phyloP scores from a whole-genome alignment of 257 asterid genomes.

The Salvia rosmarinus region DNA sequence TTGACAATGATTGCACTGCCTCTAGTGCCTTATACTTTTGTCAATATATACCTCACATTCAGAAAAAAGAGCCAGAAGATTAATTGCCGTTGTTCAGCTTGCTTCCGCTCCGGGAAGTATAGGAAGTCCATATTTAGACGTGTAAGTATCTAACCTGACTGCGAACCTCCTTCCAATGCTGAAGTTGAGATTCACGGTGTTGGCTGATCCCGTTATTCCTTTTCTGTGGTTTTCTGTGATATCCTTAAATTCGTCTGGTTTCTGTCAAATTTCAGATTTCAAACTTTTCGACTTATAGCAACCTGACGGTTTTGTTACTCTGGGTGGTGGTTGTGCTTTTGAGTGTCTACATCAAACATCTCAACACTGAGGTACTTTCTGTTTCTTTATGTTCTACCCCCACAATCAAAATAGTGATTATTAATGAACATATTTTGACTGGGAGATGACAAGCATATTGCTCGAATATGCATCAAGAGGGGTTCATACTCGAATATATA shows the following conservation, averaged over 20 bases:
- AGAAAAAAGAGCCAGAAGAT: constrained; percentile 60
- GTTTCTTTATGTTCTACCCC: constrained; percentile 18
- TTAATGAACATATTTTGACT: constrained; percentile 11
- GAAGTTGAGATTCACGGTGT: constrained; percentile 14
- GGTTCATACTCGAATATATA: too few relatives aligned
- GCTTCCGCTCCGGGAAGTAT: constrained; percentile 92
- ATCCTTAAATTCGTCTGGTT: constrained; percentile 20
- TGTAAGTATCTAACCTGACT: constrained; percentile 50
- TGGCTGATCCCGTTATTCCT: not conserved
- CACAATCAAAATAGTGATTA: constrained; percentile 15
- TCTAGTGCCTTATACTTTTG: constrained; percentile 87
- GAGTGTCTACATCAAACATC: constrained; percentile 73
- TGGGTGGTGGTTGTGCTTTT: constrained; percentile 81
- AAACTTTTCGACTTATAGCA: constrained; percentile 90
- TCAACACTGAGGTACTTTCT: constrained; percentile 80
- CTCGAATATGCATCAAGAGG: constrained; percentile 18
- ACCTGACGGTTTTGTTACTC: constrained; percentile 84
- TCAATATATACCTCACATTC: constrained; percentile 67
- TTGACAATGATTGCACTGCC: constrained; percentile 93
- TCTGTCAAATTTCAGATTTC: constrained; percentile 69
- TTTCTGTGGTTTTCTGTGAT: not conserved
- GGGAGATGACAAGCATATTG: not conserved
- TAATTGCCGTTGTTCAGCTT: constrained; percentile 88
- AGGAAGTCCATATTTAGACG: constrained; percentile 88
- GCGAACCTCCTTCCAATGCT: not conserved